Evolutionary conservation across 768 basidiomycete species (phyloP), one percentile per base, ranked within the genome.

Genomic region (Mycena metata): DNA sequence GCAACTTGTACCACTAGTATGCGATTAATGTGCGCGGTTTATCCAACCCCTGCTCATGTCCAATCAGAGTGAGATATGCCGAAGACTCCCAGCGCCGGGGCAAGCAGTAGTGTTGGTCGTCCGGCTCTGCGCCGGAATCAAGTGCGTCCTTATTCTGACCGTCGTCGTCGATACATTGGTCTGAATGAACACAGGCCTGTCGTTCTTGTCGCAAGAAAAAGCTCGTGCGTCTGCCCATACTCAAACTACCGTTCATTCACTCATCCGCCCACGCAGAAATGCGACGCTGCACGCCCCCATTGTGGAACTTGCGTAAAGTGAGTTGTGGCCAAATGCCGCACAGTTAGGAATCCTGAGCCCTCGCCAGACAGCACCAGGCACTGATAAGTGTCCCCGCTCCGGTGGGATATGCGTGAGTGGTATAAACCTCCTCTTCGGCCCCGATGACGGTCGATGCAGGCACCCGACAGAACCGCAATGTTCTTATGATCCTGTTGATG

Each of bases 401-500:
- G 54, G 87, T 91, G 30, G 94, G 94, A 73, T 95, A 94, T 81
- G 90, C 90, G 93, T 94, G 75, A 78, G 92, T 81, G 41, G 21
- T 24, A 11, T 67, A 58, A 59, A 60, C 58, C 51, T 62, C 21
- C 33, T 30, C 39, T 39, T 10, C 23, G 35, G 24, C 56, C 30
- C 43, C 23, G 58, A 24, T 64, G 73, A 70, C 55, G 70, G 45
- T 61, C 21, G 36, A 55, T 69, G 23, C 72, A 94, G 93, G 24
- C 94, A 96, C 79, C 94, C 94, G n/a, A 82, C 87, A 12, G 93
- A 94, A 77, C 94, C 94, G 10, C 90, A 91, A 74, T 96, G 94
- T 73, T 88, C 88, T 12, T 96, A 96, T 76, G 94, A 96, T 79
- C 94, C 93, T 3, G 90, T 95, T 17, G 94, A 95, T 77, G 94